Conservation (phyloP, 257 asterid genomes). For the Salvia hispanica region DNA sequence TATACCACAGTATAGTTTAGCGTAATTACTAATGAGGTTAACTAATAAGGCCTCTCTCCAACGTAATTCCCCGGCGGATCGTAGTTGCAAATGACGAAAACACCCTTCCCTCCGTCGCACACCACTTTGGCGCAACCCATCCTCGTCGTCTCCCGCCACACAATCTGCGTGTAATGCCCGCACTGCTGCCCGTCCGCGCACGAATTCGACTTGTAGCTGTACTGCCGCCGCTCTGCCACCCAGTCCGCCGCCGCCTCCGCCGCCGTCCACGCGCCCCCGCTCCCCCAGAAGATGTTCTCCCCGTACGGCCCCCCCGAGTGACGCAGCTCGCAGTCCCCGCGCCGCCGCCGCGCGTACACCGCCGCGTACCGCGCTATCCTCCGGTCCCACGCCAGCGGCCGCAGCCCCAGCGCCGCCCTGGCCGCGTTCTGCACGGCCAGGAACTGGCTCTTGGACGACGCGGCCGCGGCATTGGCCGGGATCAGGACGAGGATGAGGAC, state of each 20-base stretch:
- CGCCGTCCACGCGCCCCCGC: conserved; percentile 48
- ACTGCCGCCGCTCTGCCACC: conserved; percentile 41
- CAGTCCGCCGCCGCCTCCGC: conserved; percentile 47
- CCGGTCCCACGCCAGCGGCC: conserved; percentile 43
- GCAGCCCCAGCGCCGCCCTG: conserved; percentile 35
- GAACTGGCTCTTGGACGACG: conserved; percentile 29
- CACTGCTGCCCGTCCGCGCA: conserved; percentile 40
- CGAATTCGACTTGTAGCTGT: conserved; percentile 42
- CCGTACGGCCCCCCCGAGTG: conserved; percentile 53
- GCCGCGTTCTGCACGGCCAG: conserved; percentile 42
- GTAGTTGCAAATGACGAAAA: conserved; percentile 50
- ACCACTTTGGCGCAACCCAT: conserved; percentile 51
- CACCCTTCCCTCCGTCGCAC: conserved; percentile 41
- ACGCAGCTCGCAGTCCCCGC: conserved; percentile 41
- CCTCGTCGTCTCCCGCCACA: conserved; percentile 42
- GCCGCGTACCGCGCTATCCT: conserved; percentile 32
- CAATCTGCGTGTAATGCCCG: conserved; percentile 56
- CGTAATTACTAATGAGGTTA: no score
- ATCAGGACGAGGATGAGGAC: conserved; percentile 13
- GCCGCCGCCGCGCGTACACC: conserved; percentile 35
- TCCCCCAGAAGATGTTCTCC: conserved; percentile 57
- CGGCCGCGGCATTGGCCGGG: neutral
- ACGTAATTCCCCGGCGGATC: conserved; percentile 55
- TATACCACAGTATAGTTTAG: no score
- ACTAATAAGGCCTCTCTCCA: conserved; percentile 45